Percentiles rank a stretch among this genome's conserved stretches.
Evolutionary conservation across 2,329 filamentous ascomycete species (phyloP).

Genomic region (Alternaria arborescens): DNA sequence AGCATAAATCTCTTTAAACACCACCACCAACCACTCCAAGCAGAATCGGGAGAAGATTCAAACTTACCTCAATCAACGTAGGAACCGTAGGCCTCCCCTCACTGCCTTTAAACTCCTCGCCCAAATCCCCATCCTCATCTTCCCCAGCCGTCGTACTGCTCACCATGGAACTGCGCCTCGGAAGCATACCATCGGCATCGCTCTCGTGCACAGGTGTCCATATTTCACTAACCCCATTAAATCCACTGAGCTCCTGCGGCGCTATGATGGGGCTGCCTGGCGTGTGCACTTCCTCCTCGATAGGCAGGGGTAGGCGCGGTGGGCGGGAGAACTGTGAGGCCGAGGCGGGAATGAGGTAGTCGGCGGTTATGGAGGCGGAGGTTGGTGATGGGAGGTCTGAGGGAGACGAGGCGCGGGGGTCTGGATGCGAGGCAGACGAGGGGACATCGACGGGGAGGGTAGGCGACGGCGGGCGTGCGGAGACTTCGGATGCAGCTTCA

Average conservation of each 20-base stretch:
- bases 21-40: too few relatives aligned
- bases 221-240: constrained; percentile 31
- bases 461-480: constrained; percentile 29
- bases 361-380: constrained; percentile 41
- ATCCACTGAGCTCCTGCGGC: constrained; percentile 63
- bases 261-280: constrained; percentile 90
- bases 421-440: constrained; percentile 32
- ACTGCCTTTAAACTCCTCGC: constrained; percentile 74
- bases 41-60: not conserved
- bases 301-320: constrained; percentile 88
- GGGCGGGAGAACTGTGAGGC: constrained; percentile 68
- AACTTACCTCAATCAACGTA: constrained; percentile 71
- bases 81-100: constrained; percentile 78
- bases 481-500: not conserved
- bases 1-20: too few relatives aligned
- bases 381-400: constrained; percentile 27
- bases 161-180: constrained; percentile 63
- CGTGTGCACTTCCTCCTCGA: constrained; percentile 88
- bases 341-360: constrained; percentile 46
- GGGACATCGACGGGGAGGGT: constrained; percentile 54
- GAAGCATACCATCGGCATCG: constrained; percentile 61
- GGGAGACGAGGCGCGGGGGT: constrained; percentile 25
- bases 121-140: constrained; percentile 65
- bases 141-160: constrained; percentile 71
- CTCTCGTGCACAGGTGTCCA: constrained; percentile 55